Evolutionary conservation across 169 alveolate genomes (phyloP), one percentile per base, ranked within the genome.

Genomic region (Theileria parva): DNA sequence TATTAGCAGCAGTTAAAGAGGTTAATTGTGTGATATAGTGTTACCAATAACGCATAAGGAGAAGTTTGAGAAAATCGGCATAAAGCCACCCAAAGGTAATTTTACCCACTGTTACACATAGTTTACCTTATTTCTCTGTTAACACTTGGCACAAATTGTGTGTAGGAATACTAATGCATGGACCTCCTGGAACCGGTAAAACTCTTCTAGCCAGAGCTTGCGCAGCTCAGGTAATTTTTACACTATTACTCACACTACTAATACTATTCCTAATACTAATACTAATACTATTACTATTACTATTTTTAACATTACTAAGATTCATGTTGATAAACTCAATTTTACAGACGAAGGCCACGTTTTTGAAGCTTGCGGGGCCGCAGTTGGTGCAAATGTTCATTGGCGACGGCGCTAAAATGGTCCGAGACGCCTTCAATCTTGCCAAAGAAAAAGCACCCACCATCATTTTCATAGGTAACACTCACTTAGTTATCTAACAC

Each of bases 391-490:
- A 98, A 87, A 98, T 97, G 99, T 98, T 96, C 90, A 98, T 98
- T 59, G 99, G 99, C 25, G 99, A 98, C 79, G 99, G 99, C 11
- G 99, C 99, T 21, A 97, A 97, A 86, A 95, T 98, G 97, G 98
- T 97, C 21, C 93, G 99, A 80, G 99, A 98, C 81, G 99, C 99
- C 17, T 98, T 98, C 80, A 97, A 93, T 27, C 87, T 98, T 85
- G 99, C 99, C 0, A 95, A 97, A 88, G 99, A 98, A 92, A 97
- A 98, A 86, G 97, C 99, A n/a, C 99, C 99, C 1, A 95, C 99
- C 13, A 98, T 98, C 77, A 97, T 98, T 71, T 98, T 98, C 92
- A 98, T 98, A 77, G 77, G 77, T 68, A 65, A 21, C 17, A 37
- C 55, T 57, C 69, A n/a, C n/a, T n/a, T n/a, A n/a, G n/a, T n/a